These are phyloP conservation scores for Salix caprea DNA, from an alignment of 345 rosid genomes.

Conservation along the genomic window DNA sequence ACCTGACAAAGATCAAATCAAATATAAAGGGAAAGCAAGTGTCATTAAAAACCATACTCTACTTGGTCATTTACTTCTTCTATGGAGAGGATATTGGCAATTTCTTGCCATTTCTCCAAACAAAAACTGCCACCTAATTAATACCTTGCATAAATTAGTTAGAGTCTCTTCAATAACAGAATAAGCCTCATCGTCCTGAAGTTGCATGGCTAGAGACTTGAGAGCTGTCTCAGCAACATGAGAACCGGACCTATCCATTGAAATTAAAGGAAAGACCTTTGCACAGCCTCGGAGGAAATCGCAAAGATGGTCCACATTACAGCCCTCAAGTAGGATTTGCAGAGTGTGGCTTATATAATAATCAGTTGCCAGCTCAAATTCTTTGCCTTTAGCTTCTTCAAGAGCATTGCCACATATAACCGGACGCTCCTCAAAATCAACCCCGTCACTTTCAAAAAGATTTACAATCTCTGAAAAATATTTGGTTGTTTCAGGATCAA, in stretches of 20 bases:
- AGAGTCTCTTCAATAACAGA: constrained; percentile 66
- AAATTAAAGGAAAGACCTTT: constrained; percentile 61
- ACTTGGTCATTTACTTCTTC: neutral
- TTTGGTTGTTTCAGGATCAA: constrained; percentile 75
- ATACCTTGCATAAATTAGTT: constrained; percentile 72
- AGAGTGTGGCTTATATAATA: constrained; percentile 79
- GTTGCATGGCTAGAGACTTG: constrained; percentile 65
- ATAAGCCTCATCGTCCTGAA: constrained; percentile 62
- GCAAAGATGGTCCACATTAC: constrained; percentile 78
- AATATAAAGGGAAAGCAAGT: neutral
- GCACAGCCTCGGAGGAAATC: constrained; percentile 65
- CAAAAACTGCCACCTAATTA: neutral
- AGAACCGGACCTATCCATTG: constrained; percentile 93
- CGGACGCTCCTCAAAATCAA: constrained; percentile 69
- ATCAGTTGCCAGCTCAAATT: constrained; percentile 82
- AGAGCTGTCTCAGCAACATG: constrained; percentile 95
- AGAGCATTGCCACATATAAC: constrained; percentile 74
- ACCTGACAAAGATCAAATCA: constrained; percentile 37
- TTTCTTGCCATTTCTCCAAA: too few relatives aligned
- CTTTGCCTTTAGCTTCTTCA: constrained; percentile 82
- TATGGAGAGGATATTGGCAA: neutral
- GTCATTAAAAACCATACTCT: neutral
- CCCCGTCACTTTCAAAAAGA: constrained; percentile 70
- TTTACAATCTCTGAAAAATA: constrained; percentile 77
- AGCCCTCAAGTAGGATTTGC: constrained; percentile 81